A percentile compares a stretch with the other conserved stretches of the same genome.
Conservation (phyloP, 2,329 filamentous ascomycete genomes). For the Colletotrichum echinochloae region DNA sequence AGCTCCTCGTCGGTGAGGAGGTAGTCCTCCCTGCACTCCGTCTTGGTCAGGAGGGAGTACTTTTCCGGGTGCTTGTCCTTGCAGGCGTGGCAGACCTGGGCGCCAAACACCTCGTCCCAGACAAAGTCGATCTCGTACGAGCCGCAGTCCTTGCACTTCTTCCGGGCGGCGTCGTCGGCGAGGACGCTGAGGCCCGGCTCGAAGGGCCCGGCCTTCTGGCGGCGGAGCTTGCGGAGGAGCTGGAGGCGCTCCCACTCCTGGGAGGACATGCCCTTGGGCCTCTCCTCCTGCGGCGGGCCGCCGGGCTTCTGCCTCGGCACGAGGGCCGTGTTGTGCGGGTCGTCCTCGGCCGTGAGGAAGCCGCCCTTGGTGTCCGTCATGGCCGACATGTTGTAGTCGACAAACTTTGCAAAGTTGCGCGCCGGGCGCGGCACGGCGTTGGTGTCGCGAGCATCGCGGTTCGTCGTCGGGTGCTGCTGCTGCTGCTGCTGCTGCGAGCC, state of each 20-base stretch:
- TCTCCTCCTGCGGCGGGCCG: constrained; percentile 65
- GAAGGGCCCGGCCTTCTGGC: constrained; percentile 83
- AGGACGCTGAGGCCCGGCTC: constrained; percentile 89
- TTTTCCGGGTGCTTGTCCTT: constrained; percentile 93
- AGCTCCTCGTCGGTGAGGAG: constrained; percentile 90
- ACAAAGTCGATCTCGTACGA: constrained; percentile 93
- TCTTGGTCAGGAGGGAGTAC: constrained; percentile 96
- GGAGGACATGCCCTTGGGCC: constrained; percentile 88
- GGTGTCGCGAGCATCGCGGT: constrained; percentile 74
- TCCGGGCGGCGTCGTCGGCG: constrained; percentile 70
- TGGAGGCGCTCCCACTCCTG: constrained; percentile 92
- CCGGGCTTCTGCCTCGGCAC: constrained; percentile 56
- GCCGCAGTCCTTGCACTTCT: constrained; percentile 85
- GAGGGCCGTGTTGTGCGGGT: constrained; percentile 86
- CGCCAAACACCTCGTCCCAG: constrained; percentile 87
- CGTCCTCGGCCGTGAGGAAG: constrained; percentile 90
- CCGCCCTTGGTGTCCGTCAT: constrained; percentile 99
- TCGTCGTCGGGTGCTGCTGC: constrained; percentile 62
- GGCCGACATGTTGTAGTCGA: constrained; percentile 97
- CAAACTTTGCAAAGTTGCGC: constrained; percentile 90
- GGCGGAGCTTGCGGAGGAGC: constrained; percentile 76
- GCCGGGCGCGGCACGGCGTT: constrained; percentile 75
- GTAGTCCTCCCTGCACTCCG: constrained; percentile 95
- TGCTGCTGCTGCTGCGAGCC: constrained; percentile 43
- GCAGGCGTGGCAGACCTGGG: constrained; percentile 82